These are phyloP conservation scores for Rhizopogon vesiculosus DNA, from an alignment of 768 basidiomycete species.

Conservation along the genomic window DNA sequence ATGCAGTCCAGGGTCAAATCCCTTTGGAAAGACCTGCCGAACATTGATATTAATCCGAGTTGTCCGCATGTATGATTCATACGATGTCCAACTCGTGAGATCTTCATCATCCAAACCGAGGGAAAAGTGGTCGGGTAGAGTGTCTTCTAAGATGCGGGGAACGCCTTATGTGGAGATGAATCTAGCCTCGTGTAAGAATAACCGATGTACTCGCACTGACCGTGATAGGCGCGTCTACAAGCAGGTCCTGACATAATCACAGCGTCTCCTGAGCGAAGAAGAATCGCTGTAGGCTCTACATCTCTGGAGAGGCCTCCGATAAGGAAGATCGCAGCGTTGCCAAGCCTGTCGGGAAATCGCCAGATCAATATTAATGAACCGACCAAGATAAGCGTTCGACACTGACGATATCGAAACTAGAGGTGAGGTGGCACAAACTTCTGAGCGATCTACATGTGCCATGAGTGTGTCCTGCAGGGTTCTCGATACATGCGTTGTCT, in stretches of 20 bases:
- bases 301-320: conserved; percentile 83
- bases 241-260: conserved; percentile 89
- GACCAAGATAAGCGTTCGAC: background rate
- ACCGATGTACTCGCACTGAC: conserved; percentile 35
- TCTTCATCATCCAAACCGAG: conserved; percentile 14
- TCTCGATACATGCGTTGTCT: background rate
- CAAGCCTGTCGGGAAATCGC: conserved; percentile 49
- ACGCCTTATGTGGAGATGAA: conserved; percentile 46
- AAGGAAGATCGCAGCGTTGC: conserved; percentile 85
- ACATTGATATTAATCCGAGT: conserved; percentile 91
- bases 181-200: background rate
- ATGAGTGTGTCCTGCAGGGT: conserved; percentile 78
- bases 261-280: conserved; percentile 88
- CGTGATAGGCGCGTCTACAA: conserved; percentile 89
- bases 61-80: conserved; percentile 57
- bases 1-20: conserved; percentile 38
- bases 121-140: conserved; percentile 61
- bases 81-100: conserved; percentile 51
- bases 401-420: conserved; percentile 91
- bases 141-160: conserved; percentile 81
- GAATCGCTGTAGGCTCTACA: conserved; percentile 68
- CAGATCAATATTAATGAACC: background rate
- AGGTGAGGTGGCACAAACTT: conserved; percentile 88
- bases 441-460: conserved; percentile 97
- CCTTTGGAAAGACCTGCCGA: conserved; percentile 80